A percentile compares a stretch with the other conserved stretches of the same genome.
phyloP scores from a whole-genome alignment of 2,329 filamentous ascomycete genomes.

The Diplodia mutila region DNA sequence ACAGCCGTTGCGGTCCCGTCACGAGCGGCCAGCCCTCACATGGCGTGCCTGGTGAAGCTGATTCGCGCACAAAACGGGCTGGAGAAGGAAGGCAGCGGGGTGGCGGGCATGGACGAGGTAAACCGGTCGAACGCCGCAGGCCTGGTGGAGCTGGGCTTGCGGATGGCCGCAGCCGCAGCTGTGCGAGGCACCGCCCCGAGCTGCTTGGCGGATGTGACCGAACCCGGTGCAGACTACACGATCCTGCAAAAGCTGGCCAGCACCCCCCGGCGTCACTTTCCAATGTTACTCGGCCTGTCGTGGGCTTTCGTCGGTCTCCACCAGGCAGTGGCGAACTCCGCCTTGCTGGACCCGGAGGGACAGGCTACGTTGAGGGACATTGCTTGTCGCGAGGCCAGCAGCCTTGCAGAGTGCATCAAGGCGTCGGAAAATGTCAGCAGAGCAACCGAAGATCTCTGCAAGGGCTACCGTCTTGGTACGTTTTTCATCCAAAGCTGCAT shows the following conservation, averaged over 20 bases:
- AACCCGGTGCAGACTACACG: not conserved
- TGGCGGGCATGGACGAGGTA: slow-evolving; percentile 49
- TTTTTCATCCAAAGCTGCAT: not conserved
- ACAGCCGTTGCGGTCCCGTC: slow-evolving; percentile 41
- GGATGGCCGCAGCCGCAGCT: slow-evolving; percentile 33
- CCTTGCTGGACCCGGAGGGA: not conserved
- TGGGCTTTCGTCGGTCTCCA: slow-evolving; percentile 4
- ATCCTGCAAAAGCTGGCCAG: not conserved
- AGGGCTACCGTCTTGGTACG: not conserved
- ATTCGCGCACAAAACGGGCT: slow-evolving; percentile 49
- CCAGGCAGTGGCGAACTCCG: not conserved
- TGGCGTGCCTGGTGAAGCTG: slow-evolving; percentile 43
- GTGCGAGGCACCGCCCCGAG: slow-evolving; percentile 29
- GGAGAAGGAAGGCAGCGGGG: slow-evolving; percentile 38
- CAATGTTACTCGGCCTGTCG: not conserved
- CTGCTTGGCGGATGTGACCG: slow-evolving; percentile 32
- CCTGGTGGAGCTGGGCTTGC: slow-evolving; percentile 41
- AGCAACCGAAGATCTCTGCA: not conserved
- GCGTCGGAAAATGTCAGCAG: not conserved
- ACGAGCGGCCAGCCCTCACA: slow-evolving; percentile 38
- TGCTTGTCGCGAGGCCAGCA: not conserved
- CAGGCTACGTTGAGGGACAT: not conserved
- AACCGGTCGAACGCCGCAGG: slow-evolving; percentile 34
- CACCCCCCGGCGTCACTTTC: not conserved
- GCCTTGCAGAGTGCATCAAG: not conserved